These are phyloP conservation scores for Neurospora sp. DNA, from an alignment of 495 filamentous ascomycete genomes.

Conservation along the genomic window DNA sequence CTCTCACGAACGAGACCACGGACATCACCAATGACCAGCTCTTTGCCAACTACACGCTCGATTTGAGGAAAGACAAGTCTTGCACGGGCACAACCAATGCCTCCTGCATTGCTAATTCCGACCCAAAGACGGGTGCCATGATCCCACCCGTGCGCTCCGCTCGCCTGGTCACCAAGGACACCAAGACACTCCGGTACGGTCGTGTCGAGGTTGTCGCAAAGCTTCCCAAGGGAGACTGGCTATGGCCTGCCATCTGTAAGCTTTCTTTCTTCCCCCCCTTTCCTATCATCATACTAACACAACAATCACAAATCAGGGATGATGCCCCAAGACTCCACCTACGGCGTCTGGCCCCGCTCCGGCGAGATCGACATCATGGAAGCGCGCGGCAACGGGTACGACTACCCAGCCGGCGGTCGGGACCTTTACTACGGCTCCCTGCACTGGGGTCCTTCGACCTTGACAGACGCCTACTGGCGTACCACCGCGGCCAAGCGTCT, in stretches of 20 bases:
- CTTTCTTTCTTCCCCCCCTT: background rate
- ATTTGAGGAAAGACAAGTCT: conserved; percentile 26
- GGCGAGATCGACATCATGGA: conserved; percentile 28
- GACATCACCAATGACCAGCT: conserved; percentile 25
- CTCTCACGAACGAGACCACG: conserved; percentile 29
- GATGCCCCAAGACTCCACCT: conserved; percentile 28
- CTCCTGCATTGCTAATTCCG: conserved; percentile 21
- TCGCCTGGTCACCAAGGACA: conserved; percentile 29
- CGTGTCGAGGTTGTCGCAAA: conserved; percentile 35
- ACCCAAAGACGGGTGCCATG: conserved; percentile 27
- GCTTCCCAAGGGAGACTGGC: conserved; percentile 33
- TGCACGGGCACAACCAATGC: conserved; percentile 22
- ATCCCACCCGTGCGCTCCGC: conserved; percentile 33
- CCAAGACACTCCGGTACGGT: conserved; percentile 30
- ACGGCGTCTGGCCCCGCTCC: conserved; percentile 25
- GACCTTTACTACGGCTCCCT: conserved; percentile 14
- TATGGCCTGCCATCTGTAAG: conserved; percentile 34
- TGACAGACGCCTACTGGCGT: conserved; percentile 14
- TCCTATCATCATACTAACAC: background rate
- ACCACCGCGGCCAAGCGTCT: conserved; percentile 13
- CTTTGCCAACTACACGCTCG: conserved; percentile 18
- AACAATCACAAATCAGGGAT: conserved; percentile 11
- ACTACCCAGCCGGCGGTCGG: conserved; percentile 8
- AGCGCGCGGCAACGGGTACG: conserved; percentile 12
- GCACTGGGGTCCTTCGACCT: conserved; percentile 17